A percentile compares a stretch with the other conserved stretches of the same genome.
phyloP scores from a whole-genome alignment of 495 filamentous ascomycete species.

The Penicillium canescens region DNA sequence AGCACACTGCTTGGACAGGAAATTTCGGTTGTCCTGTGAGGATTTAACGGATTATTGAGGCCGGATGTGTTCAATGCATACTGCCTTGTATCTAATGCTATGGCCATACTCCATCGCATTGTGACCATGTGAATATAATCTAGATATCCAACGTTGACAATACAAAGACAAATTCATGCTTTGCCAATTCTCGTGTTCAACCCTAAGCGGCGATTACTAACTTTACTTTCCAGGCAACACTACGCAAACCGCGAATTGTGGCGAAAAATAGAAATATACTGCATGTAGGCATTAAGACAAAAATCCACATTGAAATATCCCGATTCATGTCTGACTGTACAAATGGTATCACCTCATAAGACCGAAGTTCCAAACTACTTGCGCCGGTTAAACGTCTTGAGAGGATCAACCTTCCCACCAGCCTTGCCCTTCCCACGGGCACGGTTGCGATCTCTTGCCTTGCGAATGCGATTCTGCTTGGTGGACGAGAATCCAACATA shows the following conservation, averaged over 20 bases:
- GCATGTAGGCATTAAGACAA: not conserved
- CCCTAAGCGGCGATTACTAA: too few species aligned
- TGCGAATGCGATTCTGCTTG: constrained; percentile 72
- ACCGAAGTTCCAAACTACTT: constrained; percentile 11
- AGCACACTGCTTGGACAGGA: constrained; percentile 19
- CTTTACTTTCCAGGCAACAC: too few species aligned
- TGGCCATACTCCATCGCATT: too few species aligned
- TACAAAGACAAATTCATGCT: too few species aligned
- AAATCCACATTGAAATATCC: constrained; percentile 7
- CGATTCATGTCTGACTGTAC: constrained; percentile 24
- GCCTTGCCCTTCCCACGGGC: constrained; percentile 53
- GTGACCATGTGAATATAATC: too few species aligned
- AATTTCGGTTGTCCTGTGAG: constrained; percentile 6
- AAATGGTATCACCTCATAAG: constrained; percentile 32
- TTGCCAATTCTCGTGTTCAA: too few species aligned
- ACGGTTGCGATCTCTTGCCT: constrained; percentile 63
- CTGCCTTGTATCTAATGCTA: too few species aligned
- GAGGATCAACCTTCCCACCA: constrained; percentile 68
- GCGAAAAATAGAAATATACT: not conserved
- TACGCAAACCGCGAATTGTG: too few species aligned
- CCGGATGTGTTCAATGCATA: too few species aligned
- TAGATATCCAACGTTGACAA: too few species aligned
- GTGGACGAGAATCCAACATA: constrained; percentile 77
- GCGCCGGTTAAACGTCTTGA: constrained; percentile 79
- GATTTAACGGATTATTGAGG: not conserved